Percentiles rank a stretch among this genome's conserved stretches.
Evolutionary conservation across 352 stramenopile genomes (phyloP).

Genomic region (Phytophthora fragariae): DNA sequence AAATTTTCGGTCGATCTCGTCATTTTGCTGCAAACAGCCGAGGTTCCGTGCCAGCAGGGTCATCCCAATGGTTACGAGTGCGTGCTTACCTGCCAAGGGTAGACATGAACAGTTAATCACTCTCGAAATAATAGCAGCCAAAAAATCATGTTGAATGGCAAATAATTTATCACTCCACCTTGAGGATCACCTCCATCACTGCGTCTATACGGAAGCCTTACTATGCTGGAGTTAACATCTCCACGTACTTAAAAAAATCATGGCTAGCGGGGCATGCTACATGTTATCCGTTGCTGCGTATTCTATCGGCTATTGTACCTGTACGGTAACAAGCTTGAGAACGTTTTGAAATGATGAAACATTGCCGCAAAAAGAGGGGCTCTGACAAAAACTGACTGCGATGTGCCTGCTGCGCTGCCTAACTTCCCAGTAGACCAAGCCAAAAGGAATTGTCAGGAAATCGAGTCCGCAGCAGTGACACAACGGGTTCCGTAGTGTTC

Average conservation of each 20-base stretch:
- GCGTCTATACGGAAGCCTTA: too few species aligned
- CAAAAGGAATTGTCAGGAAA: not conserved
- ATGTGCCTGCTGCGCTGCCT: not conserved
- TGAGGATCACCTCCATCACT: too few species aligned
- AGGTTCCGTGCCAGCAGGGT: not conserved
- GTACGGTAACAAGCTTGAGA: too few species aligned
- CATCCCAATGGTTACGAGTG: not conserved
- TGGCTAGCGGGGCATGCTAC: too few species aligned
- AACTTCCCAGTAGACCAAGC: not conserved
- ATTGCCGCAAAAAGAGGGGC: not conserved
- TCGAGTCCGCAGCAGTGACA: conserved; percentile 11
- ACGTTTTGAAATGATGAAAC: not conserved
- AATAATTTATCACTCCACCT: not conserved
- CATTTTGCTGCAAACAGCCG: not conserved
- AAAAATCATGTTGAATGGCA: not conserved
- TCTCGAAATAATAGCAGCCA: not conserved
- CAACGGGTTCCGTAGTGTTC: conserved; percentile 11
- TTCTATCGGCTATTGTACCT: too few species aligned
- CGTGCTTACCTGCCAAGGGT: not conserved
- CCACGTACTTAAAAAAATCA: too few species aligned
- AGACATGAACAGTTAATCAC: not conserved
- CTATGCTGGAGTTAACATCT: too few species aligned
- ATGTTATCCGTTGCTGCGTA: too few species aligned
- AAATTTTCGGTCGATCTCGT: not conserved
- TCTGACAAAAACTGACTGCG: not conserved